Conservation (phyloP, 306 rosid genomes). For the Dalbergia oliveri region DNA sequence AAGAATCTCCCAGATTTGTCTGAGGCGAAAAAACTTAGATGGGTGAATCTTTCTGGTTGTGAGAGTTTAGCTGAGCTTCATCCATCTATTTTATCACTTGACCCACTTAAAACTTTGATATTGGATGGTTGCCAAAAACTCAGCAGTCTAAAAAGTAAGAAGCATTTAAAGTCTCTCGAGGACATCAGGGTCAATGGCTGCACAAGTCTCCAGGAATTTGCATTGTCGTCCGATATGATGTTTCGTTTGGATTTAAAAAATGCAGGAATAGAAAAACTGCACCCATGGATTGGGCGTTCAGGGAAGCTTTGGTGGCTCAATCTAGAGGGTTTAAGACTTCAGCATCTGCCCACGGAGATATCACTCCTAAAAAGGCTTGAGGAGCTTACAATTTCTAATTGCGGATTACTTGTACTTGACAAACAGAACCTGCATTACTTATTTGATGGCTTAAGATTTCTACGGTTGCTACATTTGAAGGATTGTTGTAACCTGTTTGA, state of each 20-base stretch:
- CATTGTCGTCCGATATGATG: neutral
- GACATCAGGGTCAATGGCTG: rapidly evolving
- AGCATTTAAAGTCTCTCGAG: neutral
- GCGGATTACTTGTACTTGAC: neutral
- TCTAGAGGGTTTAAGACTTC: neutral
- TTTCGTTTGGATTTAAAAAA: rapidly evolving
- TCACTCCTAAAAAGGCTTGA: neutral
- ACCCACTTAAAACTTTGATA: neutral
- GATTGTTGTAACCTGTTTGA: neutral
- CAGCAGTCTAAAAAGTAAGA: neutral
- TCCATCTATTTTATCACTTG: neutral
- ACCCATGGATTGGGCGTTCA: neutral
- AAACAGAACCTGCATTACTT: neutral
- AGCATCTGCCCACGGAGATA: neutral
- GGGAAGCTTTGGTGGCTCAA: neutral
- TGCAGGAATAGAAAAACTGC: neutral
- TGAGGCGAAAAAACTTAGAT: neutral
- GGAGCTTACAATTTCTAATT: neutral
- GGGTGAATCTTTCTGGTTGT: neutral
- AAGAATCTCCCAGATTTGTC: conserved; percentile 2
- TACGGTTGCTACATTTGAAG: neutral
- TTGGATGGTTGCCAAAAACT: neutral
- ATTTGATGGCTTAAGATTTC: neutral
- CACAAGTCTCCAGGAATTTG: neutral
- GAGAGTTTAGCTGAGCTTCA: neutral